A percentile compares a stretch with the other conserved stretches of the same genome.
Conservation (phyloP, 2,329 filamentous ascomycete species). For the Microsporum ferrugineum region DNA sequence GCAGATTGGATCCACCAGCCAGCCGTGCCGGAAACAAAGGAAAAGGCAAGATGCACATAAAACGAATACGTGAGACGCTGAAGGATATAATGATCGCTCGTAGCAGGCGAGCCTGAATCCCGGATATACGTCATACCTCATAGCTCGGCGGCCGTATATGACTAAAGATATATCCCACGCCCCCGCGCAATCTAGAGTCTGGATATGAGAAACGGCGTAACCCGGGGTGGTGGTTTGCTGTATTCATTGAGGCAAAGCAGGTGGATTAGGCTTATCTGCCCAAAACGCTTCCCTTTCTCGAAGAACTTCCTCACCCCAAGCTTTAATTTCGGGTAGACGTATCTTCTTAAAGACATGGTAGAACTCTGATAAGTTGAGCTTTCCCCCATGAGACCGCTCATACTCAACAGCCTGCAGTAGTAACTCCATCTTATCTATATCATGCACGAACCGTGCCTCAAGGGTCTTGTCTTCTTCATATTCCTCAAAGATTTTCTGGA, state of each 20-base stretch:
- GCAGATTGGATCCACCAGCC: neutral
- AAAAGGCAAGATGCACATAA: neutral
- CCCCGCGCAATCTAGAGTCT: neutral
- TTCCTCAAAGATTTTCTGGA: conserved; percentile 79
- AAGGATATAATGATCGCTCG: neutral
- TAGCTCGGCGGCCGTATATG: no score
- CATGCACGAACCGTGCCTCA: conserved; percentile 84
- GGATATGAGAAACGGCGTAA: neutral
- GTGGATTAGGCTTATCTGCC: conserved; percentile 36
- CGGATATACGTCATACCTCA: no score
- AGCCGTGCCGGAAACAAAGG: neutral
- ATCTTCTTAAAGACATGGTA: conserved; percentile 64
- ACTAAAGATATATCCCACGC: no score
- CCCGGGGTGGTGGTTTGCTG: neutral
- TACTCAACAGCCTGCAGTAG: conserved; percentile 95
- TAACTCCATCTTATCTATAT: conserved; percentile 94
- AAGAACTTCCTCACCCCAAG: conserved; percentile 67
- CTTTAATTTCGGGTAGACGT: conserved; percentile 62
- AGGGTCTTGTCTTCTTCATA: conserved; percentile 80
- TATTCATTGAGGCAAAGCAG: neutral
- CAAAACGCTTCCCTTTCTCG: conserved; percentile 65
- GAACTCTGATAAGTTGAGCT: conserved; percentile 75
- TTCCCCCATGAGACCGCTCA: conserved; percentile 57
- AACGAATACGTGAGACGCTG: neutral
- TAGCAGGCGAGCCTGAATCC: no score